Conservation (phyloP, 306 rosid species). For the Potentilla sterilis region DNA sequence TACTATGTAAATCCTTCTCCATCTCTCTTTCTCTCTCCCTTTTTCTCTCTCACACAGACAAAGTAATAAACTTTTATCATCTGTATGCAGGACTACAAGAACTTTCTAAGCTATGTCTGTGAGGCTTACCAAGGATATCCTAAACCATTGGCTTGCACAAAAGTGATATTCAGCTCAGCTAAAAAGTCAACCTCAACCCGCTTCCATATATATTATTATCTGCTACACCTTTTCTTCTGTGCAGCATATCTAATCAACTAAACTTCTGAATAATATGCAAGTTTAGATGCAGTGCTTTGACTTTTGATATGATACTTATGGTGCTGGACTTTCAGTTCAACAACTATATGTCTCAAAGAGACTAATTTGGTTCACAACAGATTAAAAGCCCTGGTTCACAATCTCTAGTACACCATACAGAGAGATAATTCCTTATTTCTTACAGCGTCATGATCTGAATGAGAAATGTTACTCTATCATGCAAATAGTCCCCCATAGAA, state of each 20-base stretch:
- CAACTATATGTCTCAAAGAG: neutral
- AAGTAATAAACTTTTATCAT: neutral
- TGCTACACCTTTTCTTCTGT: neutral
- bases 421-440: neutral
- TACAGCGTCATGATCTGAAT: neutral
- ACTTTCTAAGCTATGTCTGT: constrained; percentile 27
- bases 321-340: neutral
- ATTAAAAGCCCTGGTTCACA: neutral
- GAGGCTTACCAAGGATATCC: constrained; percentile 25
- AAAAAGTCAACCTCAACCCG: neutral
- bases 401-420: neutral
- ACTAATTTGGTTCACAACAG: neutral
- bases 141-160: constrained; percentile 26
- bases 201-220: neutral
- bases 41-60: neutral
- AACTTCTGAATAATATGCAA: neutral
- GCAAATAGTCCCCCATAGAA: neutral
- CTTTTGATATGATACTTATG: neutral
- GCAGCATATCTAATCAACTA: neutral
- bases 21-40: neutral
- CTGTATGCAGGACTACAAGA: constrained; percentile 26
- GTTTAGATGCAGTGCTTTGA: neutral
- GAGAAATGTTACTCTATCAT: neutral
- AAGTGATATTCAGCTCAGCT: constrained; percentile 8
- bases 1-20: constrained; percentile 29